Evolutionary conservation across 2,329 filamentous ascomycete species (phyloP), one percentile per base, ranked within the genome.

Genomic region (Ceratocystis cubensis): DNA sequence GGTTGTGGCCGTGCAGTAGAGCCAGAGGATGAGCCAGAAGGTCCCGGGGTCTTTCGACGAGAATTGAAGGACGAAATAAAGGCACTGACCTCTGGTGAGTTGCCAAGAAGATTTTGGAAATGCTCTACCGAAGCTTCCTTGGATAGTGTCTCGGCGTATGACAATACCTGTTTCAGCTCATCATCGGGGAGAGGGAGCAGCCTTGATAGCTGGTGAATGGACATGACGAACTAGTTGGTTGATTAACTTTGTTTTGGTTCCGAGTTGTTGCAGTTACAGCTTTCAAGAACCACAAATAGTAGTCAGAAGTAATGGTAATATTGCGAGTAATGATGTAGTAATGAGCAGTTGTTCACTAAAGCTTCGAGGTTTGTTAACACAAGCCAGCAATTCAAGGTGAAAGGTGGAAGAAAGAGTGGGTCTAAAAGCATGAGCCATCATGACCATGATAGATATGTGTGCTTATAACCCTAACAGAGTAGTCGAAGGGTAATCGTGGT

Each of bases 91-190:
- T 88, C 85, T 1, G 91, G 84, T 5, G 89, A 91, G 74, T 96
- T 91, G 63, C 93, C 94, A 0, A 99, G 82, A 65, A 99, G 79
- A 73, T 94, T 91, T 74, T 86, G 88, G 69, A 99, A 87, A 75
- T 97, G 91, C 53, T 91, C 86, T 63, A 85, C 91, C 15, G 90
- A 89, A 70, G 88, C 88, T 64, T 85, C 77, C 73, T 88, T 91
- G 22, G 91, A 85, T 7, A 97, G 81, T 0, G 86, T 88, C 45
- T 84, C 79, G 1, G 89, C 86, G 74, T 96, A 96, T 61, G 89
- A 85, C 70, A 97, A 80, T 56, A 96, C 83, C 73, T 97, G 90
- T 72, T 86, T 84, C 41, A 97, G 80, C 50, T 93, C 91, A 13
- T 89, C 86, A 45, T 96, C 86, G 45, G 96, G 91, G 10, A 97